phyloP scores from a whole-genome alignment of 495 filamentous ascomycete species.

The Polyplosphaeria fusca region DNA sequence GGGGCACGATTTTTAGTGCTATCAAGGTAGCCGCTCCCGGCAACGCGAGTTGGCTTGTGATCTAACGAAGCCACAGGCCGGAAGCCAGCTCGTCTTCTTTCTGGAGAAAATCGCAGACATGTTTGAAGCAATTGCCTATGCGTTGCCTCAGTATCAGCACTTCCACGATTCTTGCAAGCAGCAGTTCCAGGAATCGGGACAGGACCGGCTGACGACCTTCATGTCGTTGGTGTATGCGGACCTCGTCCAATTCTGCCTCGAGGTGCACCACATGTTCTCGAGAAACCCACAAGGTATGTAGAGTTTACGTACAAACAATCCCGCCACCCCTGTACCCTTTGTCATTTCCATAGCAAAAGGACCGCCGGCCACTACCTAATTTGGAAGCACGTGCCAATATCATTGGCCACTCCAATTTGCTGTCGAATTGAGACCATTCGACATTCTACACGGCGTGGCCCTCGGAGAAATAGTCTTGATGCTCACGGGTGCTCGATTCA shows the following conservation, averaged over 20 bases:
- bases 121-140: constrained; percentile 15
- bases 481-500: too few relatives aligned
- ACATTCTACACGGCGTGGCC: too few relatives aligned
- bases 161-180: constrained; percentile 11
- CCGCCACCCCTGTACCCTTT: not conserved
- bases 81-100: constrained; percentile 19
- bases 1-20: constrained; percentile 9
- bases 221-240: constrained; percentile 28
- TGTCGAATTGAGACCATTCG: not conserved
- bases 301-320: constrained; percentile 17
- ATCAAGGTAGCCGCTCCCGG: constrained; percentile 18
- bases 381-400: not conserved
- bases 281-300: constrained; percentile 15
- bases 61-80: constrained; percentile 10
- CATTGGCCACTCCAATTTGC: too few relatives aligned
- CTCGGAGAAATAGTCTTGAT: not conserved
- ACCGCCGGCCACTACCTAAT: constrained; percentile 1
- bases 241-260: constrained; percentile 26
- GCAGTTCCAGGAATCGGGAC: not conserved
- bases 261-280: constrained; percentile 23
- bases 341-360: not conserved
- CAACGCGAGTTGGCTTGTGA: not conserved
- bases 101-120: constrained; percentile 22
- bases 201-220: constrained; percentile 7
- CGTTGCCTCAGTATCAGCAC: constrained; percentile 21